These are phyloP conservation scores for Candida dubliniensis DNA, from an alignment of 1,139 yeast genomes.

Conservation along the genomic window DNA sequence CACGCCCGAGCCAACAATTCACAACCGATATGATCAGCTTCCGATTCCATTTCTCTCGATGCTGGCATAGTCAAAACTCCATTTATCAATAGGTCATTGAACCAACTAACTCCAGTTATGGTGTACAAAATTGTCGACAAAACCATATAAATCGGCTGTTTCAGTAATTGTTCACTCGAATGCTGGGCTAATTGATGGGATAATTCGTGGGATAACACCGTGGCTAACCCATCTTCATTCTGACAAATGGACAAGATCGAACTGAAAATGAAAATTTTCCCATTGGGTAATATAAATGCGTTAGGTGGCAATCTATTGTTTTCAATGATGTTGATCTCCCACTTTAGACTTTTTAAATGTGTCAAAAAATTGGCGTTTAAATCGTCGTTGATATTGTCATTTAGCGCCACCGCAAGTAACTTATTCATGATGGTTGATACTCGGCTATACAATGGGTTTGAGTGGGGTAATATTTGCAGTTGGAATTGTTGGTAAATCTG, in stretches of 20 bases:
- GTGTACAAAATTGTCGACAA: constrained; percentile 49
- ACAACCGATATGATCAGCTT: constrained; percentile 92
- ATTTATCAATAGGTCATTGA: constrained; percentile 57
- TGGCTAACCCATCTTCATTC: constrained; percentile 89
- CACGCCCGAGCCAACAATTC: constrained; percentile 92
- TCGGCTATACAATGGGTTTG: constrained; percentile 54
- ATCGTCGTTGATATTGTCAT: constrained; percentile 22
- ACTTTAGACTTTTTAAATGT: constrained; percentile 48
- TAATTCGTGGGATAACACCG: constrained; percentile 88
- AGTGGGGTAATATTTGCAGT: constrained; percentile 47
- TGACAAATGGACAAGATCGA: constrained; percentile 76
- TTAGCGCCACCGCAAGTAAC: constrained; percentile 58
- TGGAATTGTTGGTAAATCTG: constrained; percentile 56
- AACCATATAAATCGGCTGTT: constrained; percentile 58
- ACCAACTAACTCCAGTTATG: constrained; percentile 31
- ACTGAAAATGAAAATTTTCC: constrained; percentile 87
- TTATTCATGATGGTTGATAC: constrained; percentile 63
- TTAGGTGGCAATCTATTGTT: constrained; percentile 74
- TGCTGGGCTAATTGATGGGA: constrained; percentile 95
- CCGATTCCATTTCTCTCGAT: constrained; percentile 89
- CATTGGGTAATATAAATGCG: constrained; percentile 95
- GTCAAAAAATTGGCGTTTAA: constrained; percentile 25
- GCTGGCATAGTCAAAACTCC: constrained; percentile 76
- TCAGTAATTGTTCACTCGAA: constrained; percentile 75
- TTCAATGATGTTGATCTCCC: constrained; percentile 82